phyloP scores from a whole-genome alignment of 352 stramenopile genomes.

The Globisporangium iwayamae region DNA sequence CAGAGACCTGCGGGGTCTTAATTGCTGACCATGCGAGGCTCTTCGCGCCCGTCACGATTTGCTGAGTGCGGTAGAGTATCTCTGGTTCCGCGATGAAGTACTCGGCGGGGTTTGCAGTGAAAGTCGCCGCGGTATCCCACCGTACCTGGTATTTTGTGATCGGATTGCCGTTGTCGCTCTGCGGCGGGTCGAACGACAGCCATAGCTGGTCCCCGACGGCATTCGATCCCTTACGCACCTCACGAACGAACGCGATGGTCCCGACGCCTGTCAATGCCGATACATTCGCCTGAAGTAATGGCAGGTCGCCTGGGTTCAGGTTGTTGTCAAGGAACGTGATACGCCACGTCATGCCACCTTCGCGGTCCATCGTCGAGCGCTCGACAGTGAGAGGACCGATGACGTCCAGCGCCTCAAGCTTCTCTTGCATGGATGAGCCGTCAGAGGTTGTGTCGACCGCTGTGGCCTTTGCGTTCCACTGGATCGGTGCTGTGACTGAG shows the following conservation, averaged over 20 bases:
- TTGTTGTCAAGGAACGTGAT: slow-evolving; percentile 76
- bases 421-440: slow-evolving; percentile 69
- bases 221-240: slow-evolving; percentile 66
- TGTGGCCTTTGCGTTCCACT: slow-evolving; percentile 43
- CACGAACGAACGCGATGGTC: slow-evolving; percentile 37
- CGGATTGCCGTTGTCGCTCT: slow-evolving; percentile 57
- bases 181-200: slow-evolving; percentile 68
- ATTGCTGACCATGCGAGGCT: slow-evolving; percentile 58
- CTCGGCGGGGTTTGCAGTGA: slow-evolving; percentile 44
- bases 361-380: slow-evolving; percentile 35
- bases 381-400: slow-evolving; percentile 45
- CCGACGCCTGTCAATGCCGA: slow-evolving; percentile 36
- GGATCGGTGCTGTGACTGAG: slow-evolving; percentile 36
- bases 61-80: slow-evolving; percentile 48
- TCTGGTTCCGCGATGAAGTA: slow-evolving; percentile 48
- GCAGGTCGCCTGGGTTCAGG: slow-evolving; percentile 59
- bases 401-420: slow-evolving; percentile 52
- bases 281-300: slow-evolving; percentile 35
- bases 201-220: slow-evolving; percentile 69
- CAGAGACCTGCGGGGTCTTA: slow-evolving; percentile 25
- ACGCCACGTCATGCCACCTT: slow-evolving; percentile 62
- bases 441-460: slow-evolving; percentile 32
- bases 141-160: slow-evolving; percentile 63
- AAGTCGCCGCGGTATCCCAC: slow-evolving; percentile 59
- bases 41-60: slow-evolving; percentile 42